These are phyloP conservation scores for Dissophora globulifera DNA, from an alignment of 192 early-diverging fungal genomes.

Conservation along the genomic window DNA sequence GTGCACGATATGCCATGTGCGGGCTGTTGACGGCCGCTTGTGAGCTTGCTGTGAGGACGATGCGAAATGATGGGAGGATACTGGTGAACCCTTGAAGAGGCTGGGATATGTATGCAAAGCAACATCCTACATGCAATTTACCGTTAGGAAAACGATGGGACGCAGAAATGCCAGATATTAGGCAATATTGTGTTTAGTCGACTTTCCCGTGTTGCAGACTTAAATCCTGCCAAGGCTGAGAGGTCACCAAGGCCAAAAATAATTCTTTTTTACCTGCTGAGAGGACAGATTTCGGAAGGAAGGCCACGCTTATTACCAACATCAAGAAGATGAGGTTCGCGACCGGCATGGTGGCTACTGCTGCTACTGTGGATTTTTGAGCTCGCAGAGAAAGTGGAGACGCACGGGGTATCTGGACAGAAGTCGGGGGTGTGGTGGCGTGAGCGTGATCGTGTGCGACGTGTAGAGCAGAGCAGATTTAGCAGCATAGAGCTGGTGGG, in stretches of 20 bases:
- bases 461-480: too few species aligned
- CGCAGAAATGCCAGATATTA: background rate
- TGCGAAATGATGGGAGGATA: background rate
- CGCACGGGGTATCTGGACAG: too few species aligned
- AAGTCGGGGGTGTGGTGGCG: too few species aligned
- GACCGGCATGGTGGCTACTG: too few species aligned
- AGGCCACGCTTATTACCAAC: background rate
- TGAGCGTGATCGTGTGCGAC: too few species aligned
- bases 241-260: too few species aligned
- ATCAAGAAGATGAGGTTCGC: background rate
- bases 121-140: conserved; percentile 36
- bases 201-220: too few species aligned
- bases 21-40: conserved; percentile 20
- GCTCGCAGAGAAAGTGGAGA: too few species aligned
- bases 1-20: background rate
- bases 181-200: too few species aligned
- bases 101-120: conserved; percentile 10
- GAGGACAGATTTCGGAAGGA: background rate
- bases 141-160: background rate
- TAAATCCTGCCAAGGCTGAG: too few species aligned
- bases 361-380: too few species aligned
- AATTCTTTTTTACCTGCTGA: background rate
- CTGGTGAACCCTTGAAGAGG: conserved; percentile 5
- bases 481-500: too few species aligned
- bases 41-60: conserved; percentile 19